A percentile compares a stretch with the other conserved stretches of the same genome.
Evolutionary conservation across 345 rosid genomes (phyloP).

Genomic region (Clarkia xantiana): DNA sequence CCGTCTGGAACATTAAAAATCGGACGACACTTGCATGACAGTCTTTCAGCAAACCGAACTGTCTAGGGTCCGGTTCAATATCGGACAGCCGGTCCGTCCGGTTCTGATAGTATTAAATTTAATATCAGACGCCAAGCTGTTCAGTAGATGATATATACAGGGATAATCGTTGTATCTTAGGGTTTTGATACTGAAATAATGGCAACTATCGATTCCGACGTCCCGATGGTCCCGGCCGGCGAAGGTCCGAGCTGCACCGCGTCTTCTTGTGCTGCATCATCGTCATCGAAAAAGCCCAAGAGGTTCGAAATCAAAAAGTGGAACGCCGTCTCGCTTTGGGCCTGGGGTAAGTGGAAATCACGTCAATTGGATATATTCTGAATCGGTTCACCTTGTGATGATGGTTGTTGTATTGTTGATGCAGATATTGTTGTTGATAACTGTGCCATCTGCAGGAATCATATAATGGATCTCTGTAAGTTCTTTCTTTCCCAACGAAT

Average conservation of each 20-base stretch:
- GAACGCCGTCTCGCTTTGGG: conserved; percentile 94
- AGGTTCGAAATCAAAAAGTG: conserved; percentile 87
- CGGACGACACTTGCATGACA: too few relatives aligned
- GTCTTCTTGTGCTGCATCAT: conserved; percentile 12
- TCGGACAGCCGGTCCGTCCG: too few relatives aligned
- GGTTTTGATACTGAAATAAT: conserved; percentile 6
- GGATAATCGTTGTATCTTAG: not conserved
- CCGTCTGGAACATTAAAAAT: too few relatives aligned
- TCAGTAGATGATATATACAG: too few relatives aligned
- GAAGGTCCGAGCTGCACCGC: conserved; percentile 40
- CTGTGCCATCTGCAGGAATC: conserved; percentile 93
- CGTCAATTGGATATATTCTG: not conserved
- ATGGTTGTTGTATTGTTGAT: conserved; percentile 10
- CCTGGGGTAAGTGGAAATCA: conserved; percentile 53
- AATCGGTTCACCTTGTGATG: not conserved
- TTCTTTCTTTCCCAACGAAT: not conserved
- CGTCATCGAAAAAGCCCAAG: conserved; percentile 39
- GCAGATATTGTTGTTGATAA: conserved; percentile 90
- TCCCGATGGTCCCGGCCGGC: conserved; percentile 70
- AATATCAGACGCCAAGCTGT: too few relatives aligned
- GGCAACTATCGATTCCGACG: conserved; percentile 75
- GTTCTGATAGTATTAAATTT: too few relatives aligned
- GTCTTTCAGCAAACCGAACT: too few relatives aligned
- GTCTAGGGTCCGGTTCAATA: too few relatives aligned
- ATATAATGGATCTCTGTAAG: conserved; percentile 88